A percentile compares a stretch with the other conserved stretches of the same genome.
phyloP scores from a whole-genome alignment of 257 asterid species.

The Fraxinus cuspidata region DNA sequence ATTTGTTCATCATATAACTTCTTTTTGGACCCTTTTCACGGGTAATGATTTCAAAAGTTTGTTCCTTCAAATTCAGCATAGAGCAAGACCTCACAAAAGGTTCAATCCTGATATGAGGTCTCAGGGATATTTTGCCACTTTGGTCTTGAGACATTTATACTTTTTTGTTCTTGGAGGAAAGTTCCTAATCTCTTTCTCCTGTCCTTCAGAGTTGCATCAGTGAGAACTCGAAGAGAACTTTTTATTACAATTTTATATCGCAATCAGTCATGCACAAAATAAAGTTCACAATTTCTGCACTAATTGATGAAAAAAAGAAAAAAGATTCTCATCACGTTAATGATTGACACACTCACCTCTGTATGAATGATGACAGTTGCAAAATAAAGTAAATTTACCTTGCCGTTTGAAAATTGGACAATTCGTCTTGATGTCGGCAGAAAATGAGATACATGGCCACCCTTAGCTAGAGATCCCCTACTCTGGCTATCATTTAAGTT shows the following conservation, averaged over 20 bases:
- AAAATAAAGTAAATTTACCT: conserved; percentile 46
- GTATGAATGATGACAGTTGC: conserved; percentile 2
- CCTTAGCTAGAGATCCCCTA: conserved; percentile 37
- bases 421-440: conserved; percentile 94
- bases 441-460: conserved; percentile 70
- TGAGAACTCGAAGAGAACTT: not conserved
- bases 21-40: not conserved
- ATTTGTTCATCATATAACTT: not conserved
- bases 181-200: not conserved
- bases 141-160: not conserved
- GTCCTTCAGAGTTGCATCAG: not conserved
- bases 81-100: not conserved
- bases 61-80: not conserved
- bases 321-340: conserved; percentile 8
- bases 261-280: not conserved
- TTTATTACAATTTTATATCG: not conserved
- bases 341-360: not conserved
- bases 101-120: not conserved
- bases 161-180: not conserved
- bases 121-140: conserved; percentile 2
- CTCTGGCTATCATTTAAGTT: conserved; percentile 28
- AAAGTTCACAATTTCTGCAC: not conserved
- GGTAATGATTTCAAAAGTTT: not conserved
- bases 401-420: conserved; percentile 88
- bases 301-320: not conserved